Evolutionary conservation across 441 rosid species (phyloP).

Genomic region (Monsonia emarginata): DNA sequence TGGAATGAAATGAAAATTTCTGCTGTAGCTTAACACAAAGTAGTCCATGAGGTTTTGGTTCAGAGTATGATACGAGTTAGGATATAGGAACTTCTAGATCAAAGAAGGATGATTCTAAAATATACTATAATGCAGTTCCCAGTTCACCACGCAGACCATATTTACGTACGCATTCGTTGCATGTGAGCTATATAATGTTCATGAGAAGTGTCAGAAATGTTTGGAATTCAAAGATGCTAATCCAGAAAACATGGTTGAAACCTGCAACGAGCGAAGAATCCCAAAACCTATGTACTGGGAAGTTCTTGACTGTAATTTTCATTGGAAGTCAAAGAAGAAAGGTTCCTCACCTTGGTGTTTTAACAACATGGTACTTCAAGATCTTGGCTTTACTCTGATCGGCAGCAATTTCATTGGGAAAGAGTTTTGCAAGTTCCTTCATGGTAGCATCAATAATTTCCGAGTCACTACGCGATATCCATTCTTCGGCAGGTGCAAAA

Average conservation of each 20-base stretch:
- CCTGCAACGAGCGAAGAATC: background rate
- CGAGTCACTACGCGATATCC: slow-evolving; percentile 65
- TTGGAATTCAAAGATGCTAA: background rate
- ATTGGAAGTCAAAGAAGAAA: background rate
- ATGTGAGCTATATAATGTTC: too few species aligned
- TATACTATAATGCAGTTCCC: too few species aligned
- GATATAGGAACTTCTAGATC: background rate
- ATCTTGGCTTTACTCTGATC: slow-evolving; percentile 90
- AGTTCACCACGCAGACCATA: too few species aligned
- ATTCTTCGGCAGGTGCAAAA: slow-evolving; percentile 91
- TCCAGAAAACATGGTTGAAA: background rate
- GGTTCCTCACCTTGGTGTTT: slow-evolving; percentile 67
- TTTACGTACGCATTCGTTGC: too few species aligned
- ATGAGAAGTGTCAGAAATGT: background rate
- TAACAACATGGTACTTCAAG: slow-evolving; percentile 74
- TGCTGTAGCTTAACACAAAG: background rate
- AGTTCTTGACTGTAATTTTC: background rate
- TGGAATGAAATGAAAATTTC: slow-evolving; percentile 1
- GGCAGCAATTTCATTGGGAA: slow-evolving; percentile 74
- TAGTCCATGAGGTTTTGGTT: background rate
- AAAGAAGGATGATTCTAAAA: background rate
- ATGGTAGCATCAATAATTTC: slow-evolving; percentile 87
- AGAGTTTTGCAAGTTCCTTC: slow-evolving; percentile 83
- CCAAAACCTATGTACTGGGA: background rate
- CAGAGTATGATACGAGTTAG: background rate